phyloP scores from a whole-genome alignment of 2,329 filamentous ascomycete species.

The Mollisiaceae sp. region DNA sequence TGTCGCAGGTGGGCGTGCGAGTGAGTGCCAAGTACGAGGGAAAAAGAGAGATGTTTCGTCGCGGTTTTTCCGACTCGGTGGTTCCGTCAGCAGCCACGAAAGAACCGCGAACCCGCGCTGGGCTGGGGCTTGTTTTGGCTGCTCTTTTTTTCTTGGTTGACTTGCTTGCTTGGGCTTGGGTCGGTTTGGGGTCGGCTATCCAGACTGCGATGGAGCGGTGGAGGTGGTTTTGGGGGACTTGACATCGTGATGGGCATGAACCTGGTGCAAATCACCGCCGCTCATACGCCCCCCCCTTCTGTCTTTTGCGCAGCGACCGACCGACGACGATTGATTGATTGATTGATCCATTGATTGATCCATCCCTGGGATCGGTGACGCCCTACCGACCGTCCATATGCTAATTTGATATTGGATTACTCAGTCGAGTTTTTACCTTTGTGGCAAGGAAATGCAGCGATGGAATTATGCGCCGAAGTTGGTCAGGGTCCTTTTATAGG shows the following conservation, averaged over 20 bases:
- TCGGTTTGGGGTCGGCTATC: too few species aligned
- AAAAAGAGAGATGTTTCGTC: neutral
- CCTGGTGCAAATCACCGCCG: neutral
- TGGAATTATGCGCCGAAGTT: conserved; percentile 3
- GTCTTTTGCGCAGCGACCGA: too few species aligned
- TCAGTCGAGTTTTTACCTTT: too few species aligned
- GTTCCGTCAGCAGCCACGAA: conserved; percentile 7
- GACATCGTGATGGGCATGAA: too few species aligned
- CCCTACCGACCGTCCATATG: neutral
- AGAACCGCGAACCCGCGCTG: neutral
- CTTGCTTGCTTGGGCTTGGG: neutral
- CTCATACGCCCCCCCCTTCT: neutral
- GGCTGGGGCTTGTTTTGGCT: neutral
- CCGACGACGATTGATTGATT: too few species aligned
- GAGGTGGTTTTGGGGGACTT: too few species aligned
- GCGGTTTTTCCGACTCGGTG: conserved; percentile 6
- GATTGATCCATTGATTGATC: too few species aligned
- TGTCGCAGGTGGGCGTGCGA: too few species aligned
- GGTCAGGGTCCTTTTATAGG: neutral
- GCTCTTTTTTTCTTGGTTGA: too few species aligned
- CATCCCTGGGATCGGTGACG: neutral
- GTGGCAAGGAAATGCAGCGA: neutral
- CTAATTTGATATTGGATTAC: neutral
- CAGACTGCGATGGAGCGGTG: too few species aligned
- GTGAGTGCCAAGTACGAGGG: too few species aligned